Conservation (phyloP, 345 rosid genomes). For the Gynandropsis gynandra region DNA sequence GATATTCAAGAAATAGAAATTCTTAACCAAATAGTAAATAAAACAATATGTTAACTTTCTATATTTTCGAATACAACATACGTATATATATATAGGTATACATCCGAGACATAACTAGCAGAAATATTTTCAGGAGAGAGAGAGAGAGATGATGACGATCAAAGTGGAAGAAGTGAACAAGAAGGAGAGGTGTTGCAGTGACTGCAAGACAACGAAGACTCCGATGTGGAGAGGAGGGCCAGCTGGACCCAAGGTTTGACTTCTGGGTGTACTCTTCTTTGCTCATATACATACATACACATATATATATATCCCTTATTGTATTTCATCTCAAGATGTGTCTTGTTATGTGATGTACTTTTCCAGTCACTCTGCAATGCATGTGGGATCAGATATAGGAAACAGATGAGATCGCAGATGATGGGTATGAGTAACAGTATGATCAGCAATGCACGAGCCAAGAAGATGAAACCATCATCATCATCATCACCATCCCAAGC, state of each 20-base stretch:
- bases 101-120: no score
- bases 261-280: conserved; percentile 6
- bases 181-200: conserved; percentile 43
- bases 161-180: conserved; percentile 21
- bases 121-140: background rate
- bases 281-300: no score
- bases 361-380: conserved; percentile 84
- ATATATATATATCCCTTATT: no score
- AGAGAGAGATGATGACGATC: conserved; percentile 13
- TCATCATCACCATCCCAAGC: no score
- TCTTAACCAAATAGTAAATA: no score
- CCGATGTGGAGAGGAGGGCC: conserved; percentile 96
- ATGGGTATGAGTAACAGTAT: conserved; percentile 22
- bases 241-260: conserved; percentile 68
- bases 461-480: conserved; percentile 14
- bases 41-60: no score
- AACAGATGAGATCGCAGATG: conserved; percentile 39
- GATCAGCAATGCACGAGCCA: conserved; percentile 22
- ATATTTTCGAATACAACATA: no score
- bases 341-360: background rate
- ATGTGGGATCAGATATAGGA: conserved; percentile 79
- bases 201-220: conserved; percentile 70
- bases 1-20: no score
- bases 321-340: background rate
- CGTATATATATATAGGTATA: no score